Percentiles rank a stretch among this genome's conserved stretches.
These are phyloP conservation scores for Salvia hispanica DNA, from an alignment of 257 asterid genomes.

Conservation along the genomic window DNA sequence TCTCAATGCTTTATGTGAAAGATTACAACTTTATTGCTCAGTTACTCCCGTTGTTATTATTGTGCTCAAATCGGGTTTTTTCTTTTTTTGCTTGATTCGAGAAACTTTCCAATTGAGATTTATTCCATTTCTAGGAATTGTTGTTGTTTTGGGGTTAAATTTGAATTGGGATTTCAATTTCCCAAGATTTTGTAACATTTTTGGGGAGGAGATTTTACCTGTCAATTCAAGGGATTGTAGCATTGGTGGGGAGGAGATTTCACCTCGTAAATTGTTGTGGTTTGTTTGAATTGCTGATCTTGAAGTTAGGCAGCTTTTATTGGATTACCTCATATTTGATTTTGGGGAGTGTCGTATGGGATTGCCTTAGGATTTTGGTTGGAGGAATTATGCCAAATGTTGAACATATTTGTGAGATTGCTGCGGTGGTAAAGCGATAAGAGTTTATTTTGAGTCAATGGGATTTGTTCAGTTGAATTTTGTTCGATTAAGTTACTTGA, in stretches of 20 bases:
- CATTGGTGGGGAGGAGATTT: slow-evolving; percentile 17
- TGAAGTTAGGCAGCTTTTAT: slow-evolving; percentile 15
- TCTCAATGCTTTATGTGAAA: slow-evolving; percentile 43
- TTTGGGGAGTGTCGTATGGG: slow-evolving; percentile 26
- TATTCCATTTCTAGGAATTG: background rate
- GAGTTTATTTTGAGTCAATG: slow-evolving; percentile 30
- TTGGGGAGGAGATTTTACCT: slow-evolving; percentile 17
- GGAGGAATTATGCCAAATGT: slow-evolving; percentile 43
- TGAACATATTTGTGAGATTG: slow-evolving; percentile 31
- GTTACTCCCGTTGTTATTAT: slow-evolving; percentile 17
- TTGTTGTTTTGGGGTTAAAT: slow-evolving; percentile 27
- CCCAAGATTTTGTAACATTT: slow-evolving; percentile 13
- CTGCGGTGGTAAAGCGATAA: slow-evolving; percentile 36
- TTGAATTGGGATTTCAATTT: slow-evolving; percentile 32
- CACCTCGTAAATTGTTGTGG: slow-evolving; percentile 17
- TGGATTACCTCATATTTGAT: slow-evolving; percentile 15
- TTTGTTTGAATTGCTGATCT: slow-evolving; percentile 31
- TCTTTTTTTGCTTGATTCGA: slow-evolving; percentile 14
- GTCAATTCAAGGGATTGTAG: slow-evolving; percentile 20
- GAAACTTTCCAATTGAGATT: slow-evolving; percentile 22
- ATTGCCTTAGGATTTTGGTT: slow-evolving; percentile 47
- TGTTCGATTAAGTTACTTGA: background rate
- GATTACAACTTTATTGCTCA: slow-evolving; percentile 40
- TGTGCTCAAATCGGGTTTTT: slow-evolving; percentile 28
- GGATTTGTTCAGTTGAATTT: slow-evolving; percentile 4